phyloP scores from a whole-genome alignment of 768 basidiomycete species.

The Leccinum longicurvipes region DNA sequence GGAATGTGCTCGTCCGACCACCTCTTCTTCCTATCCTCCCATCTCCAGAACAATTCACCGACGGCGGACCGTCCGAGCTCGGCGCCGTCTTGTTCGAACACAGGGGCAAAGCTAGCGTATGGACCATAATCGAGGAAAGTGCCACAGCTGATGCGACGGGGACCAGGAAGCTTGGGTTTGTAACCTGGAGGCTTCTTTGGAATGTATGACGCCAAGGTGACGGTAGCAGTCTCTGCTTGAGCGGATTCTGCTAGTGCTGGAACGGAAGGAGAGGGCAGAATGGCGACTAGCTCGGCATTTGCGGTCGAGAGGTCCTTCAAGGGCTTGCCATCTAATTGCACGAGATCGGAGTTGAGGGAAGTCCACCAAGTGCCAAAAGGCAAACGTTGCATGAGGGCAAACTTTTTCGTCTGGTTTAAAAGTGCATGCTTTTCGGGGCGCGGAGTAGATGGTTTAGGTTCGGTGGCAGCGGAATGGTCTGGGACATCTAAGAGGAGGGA shows the following conservation, averaged over 20 bases:
- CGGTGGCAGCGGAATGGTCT: slow-evolving; percentile 21
- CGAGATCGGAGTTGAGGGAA: slow-evolving; percentile 53
- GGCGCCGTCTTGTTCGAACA: slow-evolving; percentile 74
- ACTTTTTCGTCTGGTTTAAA: slow-evolving; percentile 42
- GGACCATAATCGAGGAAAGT: slow-evolving; percentile 77
- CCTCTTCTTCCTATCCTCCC: slow-evolving; percentile 41
- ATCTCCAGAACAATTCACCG: slow-evolving; percentile 55
- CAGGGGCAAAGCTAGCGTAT: slow-evolving; percentile 72
- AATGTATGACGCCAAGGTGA: slow-evolving; percentile 60
- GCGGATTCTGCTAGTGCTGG: slow-evolving; percentile 31
- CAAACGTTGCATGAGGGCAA: slow-evolving; percentile 77
- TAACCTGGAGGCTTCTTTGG: slow-evolving; percentile 39
- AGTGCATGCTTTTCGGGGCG: slow-evolving; percentile 30
- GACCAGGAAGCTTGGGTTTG: slow-evolving; percentile 42
- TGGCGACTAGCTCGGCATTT: slow-evolving; percentile 72
- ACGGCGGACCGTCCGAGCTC: slow-evolving; percentile 62
- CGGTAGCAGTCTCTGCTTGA: slow-evolving; percentile 17
- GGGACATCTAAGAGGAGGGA: slow-evolving; percentile 37
- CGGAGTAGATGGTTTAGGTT: slow-evolving; percentile 17
- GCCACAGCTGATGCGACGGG: slow-evolving; percentile 60
- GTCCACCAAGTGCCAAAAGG: slow-evolving; percentile 80
- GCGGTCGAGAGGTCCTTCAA: slow-evolving; percentile 55
- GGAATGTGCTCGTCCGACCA: slow-evolving; percentile 22
- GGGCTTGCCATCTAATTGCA: slow-evolving; percentile 35
- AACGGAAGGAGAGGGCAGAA: slow-evolving; percentile 60